Conservation (phyloP, 2,329 filamentous ascomycete species). For the Taxawa tesnikishii region DNA sequence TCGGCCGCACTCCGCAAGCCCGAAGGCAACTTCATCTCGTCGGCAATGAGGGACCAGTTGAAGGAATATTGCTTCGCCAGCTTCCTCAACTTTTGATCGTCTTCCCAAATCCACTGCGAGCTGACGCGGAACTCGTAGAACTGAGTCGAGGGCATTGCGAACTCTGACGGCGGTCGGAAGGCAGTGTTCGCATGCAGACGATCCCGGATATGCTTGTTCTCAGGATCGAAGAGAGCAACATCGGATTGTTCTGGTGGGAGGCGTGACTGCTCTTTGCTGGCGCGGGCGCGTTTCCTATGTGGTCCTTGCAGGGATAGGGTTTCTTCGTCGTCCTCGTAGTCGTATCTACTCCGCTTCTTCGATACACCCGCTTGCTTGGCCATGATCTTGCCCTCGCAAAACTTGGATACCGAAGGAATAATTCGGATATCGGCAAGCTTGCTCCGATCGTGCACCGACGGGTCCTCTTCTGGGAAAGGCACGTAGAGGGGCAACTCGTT, state of each 20-base stretch:
- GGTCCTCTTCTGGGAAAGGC: constrained; percentile 42
- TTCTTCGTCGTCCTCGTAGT: constrained; percentile 41
- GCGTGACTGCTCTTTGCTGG: constrained; percentile 24
- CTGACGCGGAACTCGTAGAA: constrained; percentile 83
- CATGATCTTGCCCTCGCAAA: constrained; percentile 67
- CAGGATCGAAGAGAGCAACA: constrained; percentile 78
- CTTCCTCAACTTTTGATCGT: constrained; percentile 79
- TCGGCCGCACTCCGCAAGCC: constrained; percentile 76
- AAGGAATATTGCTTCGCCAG: constrained; percentile 89
- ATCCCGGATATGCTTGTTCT: constrained; percentile 82
- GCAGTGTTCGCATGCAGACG: constrained; percentile 82
- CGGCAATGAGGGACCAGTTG: constrained; percentile 93
- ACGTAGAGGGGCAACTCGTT: constrained; percentile 73
- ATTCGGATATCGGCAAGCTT: constrained; percentile 23
- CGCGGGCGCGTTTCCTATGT: constrained; percentile 10
- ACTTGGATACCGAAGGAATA: constrained; percentile 75
- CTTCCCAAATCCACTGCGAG: constrained; percentile 81
- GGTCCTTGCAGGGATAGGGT: background rate
- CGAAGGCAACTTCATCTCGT: constrained; percentile 61
- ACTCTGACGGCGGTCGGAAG: constrained; percentile 84
- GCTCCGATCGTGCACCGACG: constrained; percentile 22
- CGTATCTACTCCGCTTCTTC: constrained; percentile 69
- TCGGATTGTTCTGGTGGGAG: constrained; percentile 58
- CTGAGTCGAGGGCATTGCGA: constrained; percentile 74
- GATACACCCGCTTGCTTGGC: constrained; percentile 54